Base-by-base conservation (phyloP, 176 grass and related monocot species). In the Luzula sylvatica region DNA sequence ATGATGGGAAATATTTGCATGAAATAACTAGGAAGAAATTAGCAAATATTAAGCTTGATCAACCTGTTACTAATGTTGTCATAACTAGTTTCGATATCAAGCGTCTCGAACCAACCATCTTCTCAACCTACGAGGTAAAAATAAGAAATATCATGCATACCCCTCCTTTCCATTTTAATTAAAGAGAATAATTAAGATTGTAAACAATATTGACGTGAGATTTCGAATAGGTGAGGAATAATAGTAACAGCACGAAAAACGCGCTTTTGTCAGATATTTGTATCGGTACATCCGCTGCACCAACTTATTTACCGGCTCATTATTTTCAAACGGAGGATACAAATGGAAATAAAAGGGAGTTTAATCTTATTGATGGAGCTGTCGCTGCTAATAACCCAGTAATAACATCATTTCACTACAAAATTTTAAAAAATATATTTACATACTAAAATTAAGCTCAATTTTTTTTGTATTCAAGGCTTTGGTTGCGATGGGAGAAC, bases 71-170 rank as follows among this genome's bases (percentile, higher is more conserved):
- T 14, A 80, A 87, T 58, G 75, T 95, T 38, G 65, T 87, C 28
- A 94, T 95, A 68, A 82, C 83, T 38, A 78, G 68, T 73, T 94
- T 94, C 15, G 79, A 94, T 61, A 84, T 94, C 51, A 94, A 95
- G 65, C 65, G 47, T 41, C 73, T 95, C 21, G 79, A 83, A 23
- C 83, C 83, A 55, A 75, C 52, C 24, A 95, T 95, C 72, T 87
- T 95, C 73, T 95, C 79, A 0, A 75, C 75, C 26, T 95, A 78
- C 26, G 69, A 84, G 72, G 83, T 95, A 15, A 26, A 24, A 14
- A 9, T 17, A 35, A 35, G 30, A 35, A 35, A 70, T n/a, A n/a
- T 9, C 30, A 35, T 35, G 9, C 30, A 35, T 35, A 35, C 7
- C 9, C 30, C 5, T 4, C 0, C 9, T 35, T 35, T 35, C 5